Evolutionary conservation across 2,329 filamentous ascomycete genomes (phyloP).

Genomic region (Talaromyces rugulosus): DNA sequence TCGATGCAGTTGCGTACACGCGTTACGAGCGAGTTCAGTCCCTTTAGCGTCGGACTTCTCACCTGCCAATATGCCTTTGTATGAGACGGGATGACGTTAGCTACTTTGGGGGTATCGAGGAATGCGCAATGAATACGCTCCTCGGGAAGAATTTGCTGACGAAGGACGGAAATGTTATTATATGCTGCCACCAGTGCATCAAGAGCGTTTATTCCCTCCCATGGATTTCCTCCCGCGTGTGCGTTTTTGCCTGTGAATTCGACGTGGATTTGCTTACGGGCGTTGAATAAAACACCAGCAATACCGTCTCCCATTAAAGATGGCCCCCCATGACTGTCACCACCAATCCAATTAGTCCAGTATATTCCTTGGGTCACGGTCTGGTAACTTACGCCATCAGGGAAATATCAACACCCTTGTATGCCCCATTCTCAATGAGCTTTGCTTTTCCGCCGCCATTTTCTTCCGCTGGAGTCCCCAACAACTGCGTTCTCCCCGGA

Average conservation of each 20-base stretch:
- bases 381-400: constrained; percentile 24
- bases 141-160: constrained; percentile 54
- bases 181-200: constrained; percentile 52
- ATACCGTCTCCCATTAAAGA: constrained; percentile 17
- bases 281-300: constrained; percentile 28
- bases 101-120: constrained; percentile 48
- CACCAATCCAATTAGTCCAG: neutral
- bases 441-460: constrained; percentile 25
- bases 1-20: constrained; percentile 32
- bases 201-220: constrained; percentile 57
- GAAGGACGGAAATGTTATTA: constrained; percentile 46
- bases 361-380: neutral
- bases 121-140: constrained; percentile 54
- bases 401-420: constrained; percentile 24
- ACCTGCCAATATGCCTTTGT: constrained; percentile 45
- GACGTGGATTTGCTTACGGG: constrained; percentile 32
- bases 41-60: constrained; percentile 40
- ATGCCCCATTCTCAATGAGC: constrained; percentile 37
- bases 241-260: constrained; percentile 48
- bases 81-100: constrained; percentile 55
- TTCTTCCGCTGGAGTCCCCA: constrained; percentile 27
- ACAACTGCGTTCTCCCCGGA: constrained; percentile 19
- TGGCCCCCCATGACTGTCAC: constrained; percentile 5
- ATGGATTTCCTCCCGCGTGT: constrained; percentile 55
- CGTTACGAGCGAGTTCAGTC: constrained; percentile 30